Percentiles rank a stretch among this genome's conserved stretches.
These are phyloP conservation scores for Tulasnella sp. DNA, from an alignment of 768 basidiomycete species.

Conservation along the genomic window DNA sequence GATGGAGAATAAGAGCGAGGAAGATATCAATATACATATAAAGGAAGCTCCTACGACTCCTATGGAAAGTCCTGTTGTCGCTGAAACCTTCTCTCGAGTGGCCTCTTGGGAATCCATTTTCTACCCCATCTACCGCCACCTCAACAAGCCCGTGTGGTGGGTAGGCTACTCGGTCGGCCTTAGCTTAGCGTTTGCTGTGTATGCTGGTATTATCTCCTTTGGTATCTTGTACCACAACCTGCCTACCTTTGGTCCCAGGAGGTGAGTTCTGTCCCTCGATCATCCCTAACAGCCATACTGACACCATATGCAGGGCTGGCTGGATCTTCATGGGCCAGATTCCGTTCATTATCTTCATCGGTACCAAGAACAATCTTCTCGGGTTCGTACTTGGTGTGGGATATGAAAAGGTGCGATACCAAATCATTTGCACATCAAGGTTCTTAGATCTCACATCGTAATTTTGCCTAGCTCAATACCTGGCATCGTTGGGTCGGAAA, in stretches of 20 bases:
- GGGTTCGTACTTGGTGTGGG: constrained; percentile 13
- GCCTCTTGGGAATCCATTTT: background rate
- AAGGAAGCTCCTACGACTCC: background rate
- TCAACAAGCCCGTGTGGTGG: background rate
- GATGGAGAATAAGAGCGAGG: background rate
- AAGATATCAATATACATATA: too few relatives aligned
- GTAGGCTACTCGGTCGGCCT: background rate
- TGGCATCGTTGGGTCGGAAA: constrained; percentile 61
- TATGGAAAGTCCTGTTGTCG: background rate
- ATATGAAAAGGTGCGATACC: constrained; percentile 11
- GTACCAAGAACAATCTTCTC: constrained; percentile 14
- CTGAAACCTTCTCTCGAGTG: background rate
- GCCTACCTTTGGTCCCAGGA: background rate
- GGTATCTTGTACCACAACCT: constrained; percentile 9
- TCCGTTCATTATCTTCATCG: constrained; percentile 13
- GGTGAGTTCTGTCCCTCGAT: too few relatives aligned
- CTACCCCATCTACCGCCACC: background rate
- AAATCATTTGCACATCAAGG: background rate
- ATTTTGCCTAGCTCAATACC: constrained; percentile 47
- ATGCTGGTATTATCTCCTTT: constrained; percentile 6
- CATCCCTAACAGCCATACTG: too few relatives aligned
- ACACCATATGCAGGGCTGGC: background rate
- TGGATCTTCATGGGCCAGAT: constrained; percentile 10
- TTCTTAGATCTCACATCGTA: background rate
- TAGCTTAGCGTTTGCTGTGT: background rate